Evolutionary conservation across 306 rosid genomes (phyloP).

Genomic region (Trichosanthes cucumerina): DNA sequence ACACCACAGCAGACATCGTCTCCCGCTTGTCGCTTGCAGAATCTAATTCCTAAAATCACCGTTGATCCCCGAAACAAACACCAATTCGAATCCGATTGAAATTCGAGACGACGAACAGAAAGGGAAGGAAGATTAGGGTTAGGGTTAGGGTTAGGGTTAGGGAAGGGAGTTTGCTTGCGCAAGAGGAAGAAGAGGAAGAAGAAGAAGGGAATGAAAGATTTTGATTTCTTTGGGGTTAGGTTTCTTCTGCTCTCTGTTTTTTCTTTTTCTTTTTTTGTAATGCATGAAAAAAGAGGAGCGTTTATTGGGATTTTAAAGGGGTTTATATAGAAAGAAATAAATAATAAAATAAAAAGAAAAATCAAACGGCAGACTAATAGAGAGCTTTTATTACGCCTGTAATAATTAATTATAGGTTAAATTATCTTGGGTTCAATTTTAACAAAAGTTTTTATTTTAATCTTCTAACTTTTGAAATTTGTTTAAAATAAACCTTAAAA

Average conservation of each 20-base stretch:
- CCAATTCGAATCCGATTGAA: slow-evolving; percentile 9
- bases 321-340: neutral
- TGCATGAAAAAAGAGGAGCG: neutral
- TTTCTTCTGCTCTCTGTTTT: neutral
- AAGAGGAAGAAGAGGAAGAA: neutral
- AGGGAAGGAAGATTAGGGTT: slow-evolving; percentile 7
- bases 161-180: neutral
- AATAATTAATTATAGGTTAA: neutral
- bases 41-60: neutral
- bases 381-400: neutral
- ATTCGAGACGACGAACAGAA: neutral
- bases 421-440: no score
- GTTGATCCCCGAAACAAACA: neutral
- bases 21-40: slow-evolving; percentile 6
- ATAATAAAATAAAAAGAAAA: neutral
- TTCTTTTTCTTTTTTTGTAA: neutral
- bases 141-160: slow-evolving; percentile 6
- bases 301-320: neutral
- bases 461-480: no score
- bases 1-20: slow-evolving; percentile 97
- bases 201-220: neutral
- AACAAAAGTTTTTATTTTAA: no score
- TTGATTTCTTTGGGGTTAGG: slow-evolving; percentile 6
- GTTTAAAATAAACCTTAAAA: no score
- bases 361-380: neutral